Evolutionary conservation across 2,329 filamentous ascomycete species (phyloP).

Genomic region (Mollisia scopiformis): DNA sequence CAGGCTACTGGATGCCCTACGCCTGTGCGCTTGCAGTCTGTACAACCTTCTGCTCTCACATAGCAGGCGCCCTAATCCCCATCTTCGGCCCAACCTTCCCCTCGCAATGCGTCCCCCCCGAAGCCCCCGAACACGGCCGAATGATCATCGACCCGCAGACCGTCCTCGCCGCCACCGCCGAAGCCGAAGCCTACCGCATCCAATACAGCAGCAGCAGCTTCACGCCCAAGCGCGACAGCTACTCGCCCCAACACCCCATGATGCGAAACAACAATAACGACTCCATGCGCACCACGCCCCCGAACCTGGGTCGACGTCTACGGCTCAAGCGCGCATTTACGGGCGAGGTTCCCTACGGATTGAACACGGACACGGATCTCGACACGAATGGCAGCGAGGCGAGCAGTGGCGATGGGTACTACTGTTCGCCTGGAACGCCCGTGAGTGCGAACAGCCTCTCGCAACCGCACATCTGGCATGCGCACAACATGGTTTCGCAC

Average conservation of each 20-base stretch:
- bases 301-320: constrained; percentile 28
- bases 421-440: constrained; percentile 31
- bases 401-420: constrained; percentile 32
- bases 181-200: constrained; percentile 49
- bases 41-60: constrained; percentile 84
- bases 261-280: not conserved
- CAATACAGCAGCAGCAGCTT: constrained; percentile 30
- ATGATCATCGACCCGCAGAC: constrained; percentile 67
- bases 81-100: constrained; percentile 88
- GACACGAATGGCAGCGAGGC: constrained; percentile 36
- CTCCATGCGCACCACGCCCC: constrained; percentile 22
- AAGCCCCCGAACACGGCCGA: constrained; percentile 63
- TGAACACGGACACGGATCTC: constrained; percentile 42
- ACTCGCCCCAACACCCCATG: constrained; percentile 29
- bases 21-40: constrained; percentile 84
- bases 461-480: constrained; percentile 32
- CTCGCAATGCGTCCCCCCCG: constrained; percentile 65
- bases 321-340: constrained; percentile 38
- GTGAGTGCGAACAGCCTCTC: constrained; percentile 11
- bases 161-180: constrained; percentile 53
- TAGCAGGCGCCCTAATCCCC: constrained; percentile 84
- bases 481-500: constrained; percentile 33
- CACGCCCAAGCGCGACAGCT: constrained; percentile 29
- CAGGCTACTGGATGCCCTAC: constrained; percentile 97
- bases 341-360: constrained; percentile 44